Evolutionary conservation across 768 basidiomycete genomes (phyloP).

Genomic region (Fistulinella prunicolor): DNA sequence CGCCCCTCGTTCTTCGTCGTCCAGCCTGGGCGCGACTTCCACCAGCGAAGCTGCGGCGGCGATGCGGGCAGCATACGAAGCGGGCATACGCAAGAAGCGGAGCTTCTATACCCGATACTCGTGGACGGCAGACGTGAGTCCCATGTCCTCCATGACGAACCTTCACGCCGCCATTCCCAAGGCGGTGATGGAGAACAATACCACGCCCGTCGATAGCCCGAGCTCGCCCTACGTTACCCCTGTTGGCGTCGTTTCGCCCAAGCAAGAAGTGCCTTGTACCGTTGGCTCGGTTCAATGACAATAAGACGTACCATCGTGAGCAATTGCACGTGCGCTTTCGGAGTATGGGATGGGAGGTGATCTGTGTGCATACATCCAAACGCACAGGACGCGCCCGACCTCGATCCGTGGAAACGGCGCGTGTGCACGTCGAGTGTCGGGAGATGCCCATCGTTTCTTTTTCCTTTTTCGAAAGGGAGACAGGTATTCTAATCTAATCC

Average conservation of each 20-base stretch:
- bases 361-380: neutral
- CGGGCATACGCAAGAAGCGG: constrained; percentile 32
- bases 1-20: constrained; percentile 28
- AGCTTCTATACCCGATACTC: constrained; percentile 31
- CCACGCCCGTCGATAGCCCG: constrained; percentile 6
- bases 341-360: neutral
- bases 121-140: constrained; percentile 27
- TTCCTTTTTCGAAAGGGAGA: neutral
- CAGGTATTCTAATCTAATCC: constrained; percentile 4
- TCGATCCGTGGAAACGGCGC: neutral
- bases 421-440: neutral
- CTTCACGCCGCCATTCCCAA: constrained; percentile 19
- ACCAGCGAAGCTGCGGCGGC: constrained; percentile 22
- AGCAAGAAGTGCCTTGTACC: neutral
- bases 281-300: constrained; percentile 21
- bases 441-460: neutral
- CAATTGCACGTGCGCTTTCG: neutral
- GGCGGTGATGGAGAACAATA: constrained; percentile 7
- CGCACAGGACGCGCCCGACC: neutral
- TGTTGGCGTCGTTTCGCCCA: constrained; percentile 4
- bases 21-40: constrained; percentile 24
- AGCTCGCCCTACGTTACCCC: neutral
- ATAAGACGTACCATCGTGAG: neutral
- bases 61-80: constrained; percentile 34
- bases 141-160: constrained; percentile 22